Conservation (phyloP, 2,329 filamentous ascomycete species). For the Xylaria sp. region DNA sequence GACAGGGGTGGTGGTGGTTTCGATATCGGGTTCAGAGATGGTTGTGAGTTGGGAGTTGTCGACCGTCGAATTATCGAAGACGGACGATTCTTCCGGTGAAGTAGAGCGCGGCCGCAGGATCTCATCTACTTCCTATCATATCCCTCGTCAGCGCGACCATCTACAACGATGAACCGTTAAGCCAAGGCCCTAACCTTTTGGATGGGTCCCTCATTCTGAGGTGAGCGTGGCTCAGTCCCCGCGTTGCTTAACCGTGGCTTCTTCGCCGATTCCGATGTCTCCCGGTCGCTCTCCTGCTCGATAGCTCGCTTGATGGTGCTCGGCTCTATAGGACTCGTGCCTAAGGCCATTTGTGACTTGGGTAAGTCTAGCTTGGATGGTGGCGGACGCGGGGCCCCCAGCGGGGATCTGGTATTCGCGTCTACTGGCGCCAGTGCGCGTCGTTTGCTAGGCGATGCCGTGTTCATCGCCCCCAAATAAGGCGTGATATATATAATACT, state of each 20-base stretch:
- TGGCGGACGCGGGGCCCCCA: slow-evolving; percentile 27
- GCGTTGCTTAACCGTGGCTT: slow-evolving; percentile 39
- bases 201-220: slow-evolving; percentile 20
- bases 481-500: not conserved
- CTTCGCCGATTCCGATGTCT: slow-evolving; percentile 38
- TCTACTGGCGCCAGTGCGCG: slow-evolving; percentile 48
- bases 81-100: slow-evolving; percentile 59
- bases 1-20: slow-evolving; percentile 9
- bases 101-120: slow-evolving; percentile 40
- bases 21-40: slow-evolving; percentile 61
- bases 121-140: slow-evolving; percentile 30
- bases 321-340: slow-evolving; percentile 15
- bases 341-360: slow-evolving; percentile 31
- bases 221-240: slow-evolving; percentile 14
- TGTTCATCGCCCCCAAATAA: slow-evolving; percentile 40
- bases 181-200: slow-evolving; percentile 24
- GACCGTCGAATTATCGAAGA: slow-evolving; percentile 61
- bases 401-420: slow-evolving; percentile 45
- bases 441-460: slow-evolving; percentile 46
- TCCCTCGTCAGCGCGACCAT: slow-evolving; percentile 32
- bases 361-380: slow-evolving; percentile 37
- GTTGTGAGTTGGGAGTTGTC: slow-evolving; percentile 62
- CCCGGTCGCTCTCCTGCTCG: slow-evolving; percentile 29
- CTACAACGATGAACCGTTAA: not conserved
- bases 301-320: slow-evolving; percentile 39